These are phyloP conservation scores for Emergomyces africanus DNA, from an alignment of 2,329 filamentous ascomycete species.

Conservation along the genomic window DNA sequence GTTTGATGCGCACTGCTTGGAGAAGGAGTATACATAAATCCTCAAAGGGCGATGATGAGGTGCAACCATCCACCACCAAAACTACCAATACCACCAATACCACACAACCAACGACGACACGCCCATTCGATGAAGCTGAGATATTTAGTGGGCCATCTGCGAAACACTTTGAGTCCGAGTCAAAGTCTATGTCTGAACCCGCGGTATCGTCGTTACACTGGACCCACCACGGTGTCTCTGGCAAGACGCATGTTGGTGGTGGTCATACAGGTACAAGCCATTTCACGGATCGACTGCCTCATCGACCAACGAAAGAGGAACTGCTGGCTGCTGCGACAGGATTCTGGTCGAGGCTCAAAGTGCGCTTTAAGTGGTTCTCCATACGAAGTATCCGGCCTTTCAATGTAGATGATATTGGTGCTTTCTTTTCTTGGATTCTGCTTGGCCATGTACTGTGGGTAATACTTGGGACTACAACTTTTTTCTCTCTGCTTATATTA, in stretches of 20 bases:
- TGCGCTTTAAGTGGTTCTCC: slow-evolving; percentile 95
- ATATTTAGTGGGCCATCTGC: not conserved
- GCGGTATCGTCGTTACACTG: not conserved
- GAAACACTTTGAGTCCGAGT: not conserved
- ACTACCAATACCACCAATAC: not conserved
- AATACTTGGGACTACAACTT: slow-evolving; percentile 91
- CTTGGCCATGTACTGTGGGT: slow-evolving; percentile 92
- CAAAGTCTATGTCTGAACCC: not conserved
- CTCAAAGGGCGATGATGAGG: not conserved
- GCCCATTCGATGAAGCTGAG: not conserved
- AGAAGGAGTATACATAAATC: slow-evolving; percentile 22
- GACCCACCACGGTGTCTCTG: not conserved
- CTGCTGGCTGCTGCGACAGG: slow-evolving; percentile 80
- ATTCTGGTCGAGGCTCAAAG: slow-evolving; percentile 79
- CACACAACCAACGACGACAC: not conserved
- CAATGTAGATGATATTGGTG: slow-evolving; percentile 92
- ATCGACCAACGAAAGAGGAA: slow-evolving; percentile 82
- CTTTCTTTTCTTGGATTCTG: slow-evolving; percentile 90
- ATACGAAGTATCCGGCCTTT: slow-evolving; percentile 89
- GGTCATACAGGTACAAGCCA: slow-evolving; percentile 21
- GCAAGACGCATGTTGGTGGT: not conserved
- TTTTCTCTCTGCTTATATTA: slow-evolving; percentile 83
- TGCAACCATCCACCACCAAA: not conserved
- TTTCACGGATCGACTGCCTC: slow-evolving; percentile 52
- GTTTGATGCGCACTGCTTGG: slow-evolving; percentile 14